These are phyloP conservation scores for Chlorophyllum brunneum DNA, from an alignment of 768 basidiomycete species.

Conservation along the genomic window DNA sequence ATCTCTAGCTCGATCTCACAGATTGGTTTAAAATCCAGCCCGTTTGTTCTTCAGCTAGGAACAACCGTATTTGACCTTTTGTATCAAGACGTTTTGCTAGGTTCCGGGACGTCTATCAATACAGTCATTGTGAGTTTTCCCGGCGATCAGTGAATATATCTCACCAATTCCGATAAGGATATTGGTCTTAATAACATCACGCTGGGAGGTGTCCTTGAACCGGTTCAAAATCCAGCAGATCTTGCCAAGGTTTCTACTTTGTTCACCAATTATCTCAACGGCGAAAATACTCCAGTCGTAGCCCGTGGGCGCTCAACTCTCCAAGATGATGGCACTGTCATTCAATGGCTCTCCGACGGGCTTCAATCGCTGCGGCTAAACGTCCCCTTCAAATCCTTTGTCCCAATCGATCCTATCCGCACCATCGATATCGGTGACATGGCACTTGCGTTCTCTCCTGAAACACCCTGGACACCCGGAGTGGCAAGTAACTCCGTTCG, in stretches of 20 bases:
- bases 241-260: conserved; percentile 53
- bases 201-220: conserved; percentile 52
- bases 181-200: conserved; percentile 57
- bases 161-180: conserved; percentile 26
- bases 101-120: conserved; percentile 48
- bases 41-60: conserved; percentile 67
- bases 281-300: conserved; percentile 51
- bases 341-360: conserved; percentile 67
- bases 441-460: conserved; percentile 49
- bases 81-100: conserved; percentile 55
- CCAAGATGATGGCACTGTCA: conserved; percentile 48
- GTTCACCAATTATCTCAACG: conserved; percentile 72
- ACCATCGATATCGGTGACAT: conserved; percentile 61
- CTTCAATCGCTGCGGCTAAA: conserved; percentile 51
- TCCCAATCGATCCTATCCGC: conserved; percentile 58
- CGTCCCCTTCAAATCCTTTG: conserved; percentile 54
- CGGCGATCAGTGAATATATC: neutral
- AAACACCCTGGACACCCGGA: conserved; percentile 54
- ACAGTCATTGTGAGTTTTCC: conserved; percentile 43
- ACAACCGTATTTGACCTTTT: conserved; percentile 59
- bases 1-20: neutral
- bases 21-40: conserved; percentile 30
- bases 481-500: conserved; percentile 55
- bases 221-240: conserved; percentile 41
- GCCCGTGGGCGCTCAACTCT: conserved; percentile 58